phyloP scores from a whole-genome alignment of 768 basidiomycete species.

The Suillus variegatus region DNA sequence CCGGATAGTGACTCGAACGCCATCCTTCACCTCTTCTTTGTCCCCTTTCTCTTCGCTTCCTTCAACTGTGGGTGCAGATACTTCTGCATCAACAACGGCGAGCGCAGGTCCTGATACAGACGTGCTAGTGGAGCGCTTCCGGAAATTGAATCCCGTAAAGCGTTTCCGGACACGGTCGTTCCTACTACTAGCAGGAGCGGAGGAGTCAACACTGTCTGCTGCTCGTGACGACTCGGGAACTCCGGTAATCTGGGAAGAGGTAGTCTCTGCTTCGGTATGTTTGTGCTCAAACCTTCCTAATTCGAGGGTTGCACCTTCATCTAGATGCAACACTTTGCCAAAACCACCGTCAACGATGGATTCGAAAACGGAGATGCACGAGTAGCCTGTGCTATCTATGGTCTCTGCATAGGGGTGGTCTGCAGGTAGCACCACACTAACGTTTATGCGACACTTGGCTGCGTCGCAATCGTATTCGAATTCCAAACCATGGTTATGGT shows the following conservation, averaged over 20 bases:
- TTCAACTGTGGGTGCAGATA: slow-evolving; percentile 31
- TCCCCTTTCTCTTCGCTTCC: slow-evolving; percentile 43
- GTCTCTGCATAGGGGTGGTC: slow-evolving; percentile 55
- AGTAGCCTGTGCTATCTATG: slow-evolving; percentile 34
- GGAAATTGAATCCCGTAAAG: slow-evolving; percentile 70
- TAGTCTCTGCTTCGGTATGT: slow-evolving; percentile 15
- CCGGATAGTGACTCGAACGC: slow-evolving; percentile 76
- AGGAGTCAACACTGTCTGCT: slow-evolving; percentile 14
- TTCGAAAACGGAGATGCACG: slow-evolving; percentile 39
- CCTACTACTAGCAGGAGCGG: slow-evolving; percentile 17
- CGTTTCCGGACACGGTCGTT: slow-evolving; percentile 45
- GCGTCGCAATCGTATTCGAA: slow-evolving; percentile 94
- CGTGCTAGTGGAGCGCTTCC: slow-evolving; percentile 51
- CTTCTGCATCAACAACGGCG: slow-evolving; percentile 73
- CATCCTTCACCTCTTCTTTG: slow-evolving; percentile 54
- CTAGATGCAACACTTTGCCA: slow-evolving; percentile 67
- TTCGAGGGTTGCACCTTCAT: slow-evolving; percentile 79
- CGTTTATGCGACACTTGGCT: slow-evolving; percentile 77
- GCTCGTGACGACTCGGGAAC: slow-evolving; percentile 7
- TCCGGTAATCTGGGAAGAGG: slow-evolving; percentile 21
- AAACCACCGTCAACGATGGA: slow-evolving; percentile 81
- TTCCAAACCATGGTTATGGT: slow-evolving; percentile 76
- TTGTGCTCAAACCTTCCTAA: slow-evolving; percentile 69
- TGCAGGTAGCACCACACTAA: slow-evolving; percentile 72
- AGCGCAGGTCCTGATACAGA: slow-evolving; percentile 76